Base-by-base conservation (phyloP, 2,329 filamentous ascomycete genomes). In the Colletotrichum liriopes region DNA sequence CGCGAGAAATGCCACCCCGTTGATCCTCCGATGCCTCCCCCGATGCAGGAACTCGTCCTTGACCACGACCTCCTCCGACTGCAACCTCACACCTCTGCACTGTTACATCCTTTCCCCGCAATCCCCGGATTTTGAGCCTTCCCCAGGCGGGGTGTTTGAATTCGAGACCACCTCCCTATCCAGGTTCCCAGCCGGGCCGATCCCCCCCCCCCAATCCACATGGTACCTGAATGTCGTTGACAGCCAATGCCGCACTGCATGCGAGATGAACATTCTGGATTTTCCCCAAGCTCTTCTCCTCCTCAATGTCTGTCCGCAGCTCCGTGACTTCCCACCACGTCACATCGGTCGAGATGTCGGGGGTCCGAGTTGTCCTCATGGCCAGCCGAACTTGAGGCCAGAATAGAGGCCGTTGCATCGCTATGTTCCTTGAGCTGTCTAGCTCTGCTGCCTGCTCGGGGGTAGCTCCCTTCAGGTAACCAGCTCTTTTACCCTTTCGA, bases 41-140 rank as follows among this genome's bases (percentile, higher is more conserved):
- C 47, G 47, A 71, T 71, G 67, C 55, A 71, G 63, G 55, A 61
- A 71, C 68, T 62, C 67, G 20, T 65, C 26, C 60, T 69, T 69
- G 60, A 52, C 54, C 60, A 65, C 14, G 8, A 11, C 35, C 14
- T 43, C 23, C 56, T 67, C 64, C 49, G 67, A 71, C 39, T 67
- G 55, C 35, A 67, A 71, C 68, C 68, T 49, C 43, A 47, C 18
- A 45, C 41, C 16, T n/a, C 18, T 29, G 37, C 26, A 60, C 18
- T 43, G 41, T 56, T 32, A 29, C 32, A 61, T 43, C 45, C 26
- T 49, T 41, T 7, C 63, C 65, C 63, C 67, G 47, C 63, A 71
- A 67, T 43, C 67, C 67, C 67, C 67, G 55, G 63, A 67, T 71
- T 71, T 66, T 41, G 35, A 54, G 47, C 43, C 18, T 39, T 59